phyloP scores from a whole-genome alignment of 345 rosid species.

The Sisymbrium altissimum region DNA sequence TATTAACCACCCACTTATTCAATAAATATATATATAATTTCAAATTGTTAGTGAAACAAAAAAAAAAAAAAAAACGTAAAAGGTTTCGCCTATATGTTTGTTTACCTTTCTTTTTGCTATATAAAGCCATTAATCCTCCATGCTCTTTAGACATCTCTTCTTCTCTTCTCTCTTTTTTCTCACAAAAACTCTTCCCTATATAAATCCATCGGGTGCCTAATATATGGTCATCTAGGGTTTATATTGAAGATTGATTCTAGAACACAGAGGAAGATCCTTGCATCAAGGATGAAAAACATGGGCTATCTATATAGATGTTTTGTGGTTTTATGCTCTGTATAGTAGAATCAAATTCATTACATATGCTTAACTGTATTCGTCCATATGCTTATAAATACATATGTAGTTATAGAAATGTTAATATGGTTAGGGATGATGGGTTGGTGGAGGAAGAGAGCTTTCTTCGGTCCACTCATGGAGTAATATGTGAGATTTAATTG shows the following conservation, averaged over 20 bases:
- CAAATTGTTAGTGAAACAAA: conserved; percentile 16
- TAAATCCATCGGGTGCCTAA: not conserved
- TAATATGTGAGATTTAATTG: conserved; percentile 37
- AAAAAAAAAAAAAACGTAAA: conserved; percentile 1
- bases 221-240: conserved; percentile 16
- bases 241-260: conserved; percentile 9
- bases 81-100: conserved; percentile 9
- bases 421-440: not conserved
- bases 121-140: conserved; percentile 24
- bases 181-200: not conserved
- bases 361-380: not conserved
- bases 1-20: conserved; percentile 22
- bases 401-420: not conserved
- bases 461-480: conserved; percentile 43
- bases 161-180: not conserved
- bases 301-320: not conserved
- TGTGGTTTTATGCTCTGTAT: conserved; percentile 7
- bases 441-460: conserved; percentile 35
- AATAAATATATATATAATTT: not conserved
- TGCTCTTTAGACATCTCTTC: conserved; percentile 9
- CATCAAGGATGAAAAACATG: not conserved
- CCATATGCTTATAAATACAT: not conserved
- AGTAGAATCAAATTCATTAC: not conserved
- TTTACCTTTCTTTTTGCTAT: conserved; percentile 30
- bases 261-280: conserved; percentile 2